Evolutionary conservation across 495 filamentous ascomycete genomes (phyloP), one percentile per base, ranked within the genome.

Genomic region (Tuber borchii): DNA sequence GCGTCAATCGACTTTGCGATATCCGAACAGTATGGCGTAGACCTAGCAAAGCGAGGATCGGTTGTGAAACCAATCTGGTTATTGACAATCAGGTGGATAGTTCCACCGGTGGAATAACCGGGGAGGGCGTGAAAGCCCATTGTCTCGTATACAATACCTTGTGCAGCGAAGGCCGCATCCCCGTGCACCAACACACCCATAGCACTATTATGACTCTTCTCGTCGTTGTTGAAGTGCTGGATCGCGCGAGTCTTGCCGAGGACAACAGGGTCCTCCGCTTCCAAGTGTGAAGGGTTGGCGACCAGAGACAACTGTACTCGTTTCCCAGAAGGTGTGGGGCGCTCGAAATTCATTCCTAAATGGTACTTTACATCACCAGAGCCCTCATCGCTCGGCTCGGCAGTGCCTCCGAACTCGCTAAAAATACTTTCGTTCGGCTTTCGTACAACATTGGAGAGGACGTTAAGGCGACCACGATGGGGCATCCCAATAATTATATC

Each of bases 1-100:
- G 95, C 96, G 79, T 99, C 96, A 79, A 98, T 97, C 39, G 94
- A 91, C 88, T 98, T 99, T 83, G 95, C 96, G 83, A 99, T 97
- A 85, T 99, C 95, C 26, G 95, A 97, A 86, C 95, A 99, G 88
- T 99, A 99, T 74, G 95, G 93, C 70, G 95, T 99, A 37, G 95
- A 99, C 79, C 95, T 93, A 80, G 95, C 89, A 84, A 95, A 98
- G 75, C 95, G 94, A 79, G 95, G 95, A 84, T 99, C 95, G n/a
- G 95, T 99, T 73, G 95, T 99, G 88, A 99, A 99, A 84, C 95
- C 95, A 84, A 99, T 99, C 87, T 99, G 95, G 88, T 99, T 99
- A 90, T 99, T 99, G 80, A 98, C 93, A 71, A 99, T 90, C 78
- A 99, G 87, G 86, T 99, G 95, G 83, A 99, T 93, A 72, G 95